phyloP scores from a whole-genome alignment of 2,329 filamentous ascomycete species.

The Neurospora sp. region DNA sequence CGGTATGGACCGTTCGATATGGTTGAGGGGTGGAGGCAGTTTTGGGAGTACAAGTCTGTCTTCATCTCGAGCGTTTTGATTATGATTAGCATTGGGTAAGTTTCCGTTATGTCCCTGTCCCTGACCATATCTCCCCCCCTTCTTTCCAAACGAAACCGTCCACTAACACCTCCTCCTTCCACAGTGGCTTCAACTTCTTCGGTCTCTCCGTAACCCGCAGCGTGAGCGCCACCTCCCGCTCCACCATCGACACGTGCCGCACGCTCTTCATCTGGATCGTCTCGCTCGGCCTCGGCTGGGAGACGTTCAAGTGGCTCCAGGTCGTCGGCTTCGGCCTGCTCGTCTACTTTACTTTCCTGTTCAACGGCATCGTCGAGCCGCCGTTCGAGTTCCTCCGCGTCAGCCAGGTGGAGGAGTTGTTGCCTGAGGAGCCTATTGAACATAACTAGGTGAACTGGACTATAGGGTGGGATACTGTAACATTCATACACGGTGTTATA shows the following conservation, averaged over 20 bases:
- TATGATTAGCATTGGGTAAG: constrained; percentile 95
- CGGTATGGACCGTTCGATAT: constrained; percentile 83
- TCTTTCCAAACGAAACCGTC: too few relatives aligned
- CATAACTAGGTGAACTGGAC: constrained; percentile 31
- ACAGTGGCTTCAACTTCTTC: constrained; percentile 87
- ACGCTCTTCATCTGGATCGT: constrained; percentile 98
- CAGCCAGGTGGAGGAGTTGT: constrained; percentile 49
- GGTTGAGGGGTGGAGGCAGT: constrained; percentile 71
- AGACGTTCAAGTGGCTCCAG: constrained; percentile 95
- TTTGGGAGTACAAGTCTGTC: constrained; percentile 62
- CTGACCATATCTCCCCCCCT: too few relatives aligned
- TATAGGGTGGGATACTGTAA: not conserved
- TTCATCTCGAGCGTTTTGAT: constrained; percentile 74
- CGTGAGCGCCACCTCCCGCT: constrained; percentile 86
- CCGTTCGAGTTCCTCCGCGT: constrained; percentile 61
- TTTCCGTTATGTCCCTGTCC: constrained; percentile 10
- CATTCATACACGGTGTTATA: not conserved
- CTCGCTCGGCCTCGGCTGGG: constrained; percentile 87
- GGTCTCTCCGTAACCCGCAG: constrained; percentile 82
- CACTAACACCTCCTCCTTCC: too few relatives aligned
- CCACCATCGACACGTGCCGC: constrained; percentile 93
- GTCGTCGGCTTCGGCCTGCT: constrained; percentile 78
- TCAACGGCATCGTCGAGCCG: constrained; percentile 85
- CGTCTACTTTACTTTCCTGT: constrained; percentile 93
- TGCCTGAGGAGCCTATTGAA: constrained; percentile 79